A percentile compares a stretch with the other conserved stretches of the same genome.
Evolutionary conservation across 176 grass and related monocot genomes (phyloP).

Genomic region (Carex littledalei): DNA sequence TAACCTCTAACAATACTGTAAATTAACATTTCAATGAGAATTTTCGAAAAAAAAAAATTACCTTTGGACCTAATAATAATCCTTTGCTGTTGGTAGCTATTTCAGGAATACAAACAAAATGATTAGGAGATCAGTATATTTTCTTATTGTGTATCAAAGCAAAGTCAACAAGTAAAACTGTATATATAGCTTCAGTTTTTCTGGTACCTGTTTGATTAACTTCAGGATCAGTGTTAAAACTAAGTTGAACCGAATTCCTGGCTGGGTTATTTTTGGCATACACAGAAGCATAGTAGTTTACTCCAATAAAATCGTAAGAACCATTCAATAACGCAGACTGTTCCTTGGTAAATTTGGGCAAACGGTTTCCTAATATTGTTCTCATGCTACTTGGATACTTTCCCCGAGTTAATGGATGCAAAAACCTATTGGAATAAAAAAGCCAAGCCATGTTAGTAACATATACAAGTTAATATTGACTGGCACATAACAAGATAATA

Average conservation of each 20-base stretch:
- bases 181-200: background rate
- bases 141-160: background rate
- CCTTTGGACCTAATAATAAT: constrained; percentile 22
- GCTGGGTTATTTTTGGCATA: constrained; percentile 23
- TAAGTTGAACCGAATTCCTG: background rate
- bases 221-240: constrained; percentile 39
- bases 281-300: constrained; percentile 67
- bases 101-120: background rate
- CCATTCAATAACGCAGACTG: constrained; percentile 29
- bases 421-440: constrained; percentile 22
- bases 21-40: background rate
- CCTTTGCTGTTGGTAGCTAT: constrained; percentile 15
- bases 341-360: constrained; percentile 47
- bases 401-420: constrained; percentile 57
- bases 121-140: background rate
- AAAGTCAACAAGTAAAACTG: background rate
- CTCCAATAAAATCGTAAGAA: constrained; percentile 61
- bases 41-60: background rate
- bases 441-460: background rate
- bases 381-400: constrained; percentile 64
- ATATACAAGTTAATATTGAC: background rate
- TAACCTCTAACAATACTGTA: background rate
- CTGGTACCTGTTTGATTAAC: constrained; percentile 24
- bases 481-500: background rate
- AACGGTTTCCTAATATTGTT: constrained; percentile 34